A percentile compares a stretch with the other conserved stretches of the same genome.
phyloP scores from a whole-genome alignment of 2,329 filamentous ascomycete species.

The Teratosphaeria gauchensis region DNA sequence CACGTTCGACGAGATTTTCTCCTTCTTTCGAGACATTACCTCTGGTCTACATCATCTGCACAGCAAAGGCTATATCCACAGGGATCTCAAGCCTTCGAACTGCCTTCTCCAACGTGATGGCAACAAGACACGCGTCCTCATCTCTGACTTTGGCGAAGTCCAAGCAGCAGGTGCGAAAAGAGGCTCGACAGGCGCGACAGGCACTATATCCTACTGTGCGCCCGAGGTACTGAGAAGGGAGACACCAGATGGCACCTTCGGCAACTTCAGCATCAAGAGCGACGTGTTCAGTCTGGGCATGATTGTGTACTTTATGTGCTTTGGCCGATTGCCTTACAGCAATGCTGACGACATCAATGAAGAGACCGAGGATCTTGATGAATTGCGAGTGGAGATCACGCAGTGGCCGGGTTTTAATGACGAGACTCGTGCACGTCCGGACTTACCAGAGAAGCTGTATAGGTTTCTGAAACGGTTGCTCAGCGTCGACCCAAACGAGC shows the following conservation, averaged over 20 bases:
- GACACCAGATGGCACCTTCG: slow-evolving; percentile 57
- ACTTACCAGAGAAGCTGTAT: slow-evolving; percentile 80
- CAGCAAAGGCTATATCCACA: slow-evolving; percentile 83
- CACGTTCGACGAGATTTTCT: slow-evolving; percentile 87
- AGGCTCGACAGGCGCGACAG: slow-evolving; percentile 86
- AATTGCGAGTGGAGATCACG: slow-evolving; percentile 74
- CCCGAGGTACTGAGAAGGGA: slow-evolving; percentile 76
- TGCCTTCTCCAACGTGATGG: slow-evolving; percentile 71
- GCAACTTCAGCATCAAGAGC: slow-evolving; percentile 93
- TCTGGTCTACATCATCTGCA: slow-evolving; percentile 86
- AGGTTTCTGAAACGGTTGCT: slow-evolving; percentile 72
- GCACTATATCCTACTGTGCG: slow-evolving; percentile 94
- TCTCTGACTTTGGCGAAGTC: slow-evolving; percentile 97
- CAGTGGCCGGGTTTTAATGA: slow-evolving; percentile 75
- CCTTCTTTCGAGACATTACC: slow-evolving; percentile 90
- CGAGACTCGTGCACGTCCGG: slow-evolving; percentile 52
- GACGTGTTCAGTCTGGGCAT: slow-evolving; percentile 98
- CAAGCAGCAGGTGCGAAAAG: slow-evolving; percentile 72
- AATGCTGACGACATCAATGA: slow-evolving; percentile 79
- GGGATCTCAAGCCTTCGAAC: slow-evolving; percentile 92
- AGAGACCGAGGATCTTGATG: slow-evolving; percentile 82
- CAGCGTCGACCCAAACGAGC: slow-evolving; percentile 62
- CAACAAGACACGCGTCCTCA: slow-evolving; percentile 65
- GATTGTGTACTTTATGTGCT: slow-evolving; percentile 98
- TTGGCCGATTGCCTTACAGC: slow-evolving; percentile 74